Evolutionary conservation across 306 rosid species (phyloP).

Genomic region (Casuarina glauca): DNA sequence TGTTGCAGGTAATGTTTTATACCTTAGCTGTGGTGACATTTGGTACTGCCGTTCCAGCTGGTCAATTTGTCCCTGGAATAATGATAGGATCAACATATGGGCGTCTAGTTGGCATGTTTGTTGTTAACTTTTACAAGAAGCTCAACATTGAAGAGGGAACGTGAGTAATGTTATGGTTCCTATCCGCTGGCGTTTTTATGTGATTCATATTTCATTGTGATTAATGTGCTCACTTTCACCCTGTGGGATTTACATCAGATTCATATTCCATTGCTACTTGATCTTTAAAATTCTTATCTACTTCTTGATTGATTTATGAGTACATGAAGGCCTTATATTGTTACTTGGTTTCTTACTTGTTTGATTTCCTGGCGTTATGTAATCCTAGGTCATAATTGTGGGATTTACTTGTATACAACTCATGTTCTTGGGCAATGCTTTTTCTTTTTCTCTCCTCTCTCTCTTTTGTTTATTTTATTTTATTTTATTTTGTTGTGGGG

Average conservation of each 20-base stretch:
- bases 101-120: conserved; percentile 94
- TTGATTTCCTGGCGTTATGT: not conserved
- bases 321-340: not conserved
- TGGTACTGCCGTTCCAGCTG: conserved; percentile 97
- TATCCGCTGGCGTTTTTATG: conserved; percentile 4
- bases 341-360: not conserved
- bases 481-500: no score
- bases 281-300: conserved; percentile 2
- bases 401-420: not conserved
- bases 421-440: not conserved
- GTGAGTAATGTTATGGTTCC: conserved; percentile 50
- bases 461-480: not conserved
- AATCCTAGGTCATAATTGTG: not conserved
- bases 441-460: not conserved
- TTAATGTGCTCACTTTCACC: conserved; percentile 27
- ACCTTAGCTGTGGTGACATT: conserved; percentile 86
- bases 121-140: conserved; percentile 81
- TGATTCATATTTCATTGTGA: not conserved
- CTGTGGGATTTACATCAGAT: not conserved
- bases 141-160: conserved; percentile 98
- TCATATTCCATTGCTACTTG: not conserved
- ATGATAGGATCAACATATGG: conserved; percentile 98
- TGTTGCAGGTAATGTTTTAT: conserved; percentile 89
- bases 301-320: not conserved
- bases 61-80: conserved; percentile 98